phyloP scores from a whole-genome alignment of 306 rosid species.

The Lablab purpureus region DNA sequence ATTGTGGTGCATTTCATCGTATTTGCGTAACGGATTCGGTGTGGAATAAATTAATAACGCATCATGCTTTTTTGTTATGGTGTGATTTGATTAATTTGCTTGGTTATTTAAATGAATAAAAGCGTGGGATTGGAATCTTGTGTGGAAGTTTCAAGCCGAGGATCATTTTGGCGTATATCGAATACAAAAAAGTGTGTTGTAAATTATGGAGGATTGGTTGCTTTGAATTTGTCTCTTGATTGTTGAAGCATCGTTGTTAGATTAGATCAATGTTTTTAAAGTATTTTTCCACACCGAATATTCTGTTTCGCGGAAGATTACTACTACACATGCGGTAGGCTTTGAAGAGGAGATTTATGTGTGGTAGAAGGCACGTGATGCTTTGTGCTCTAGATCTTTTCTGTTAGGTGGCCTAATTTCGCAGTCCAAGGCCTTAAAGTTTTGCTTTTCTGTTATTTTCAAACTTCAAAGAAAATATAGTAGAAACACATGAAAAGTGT shows the following conservation, averaged over 20 bases:
- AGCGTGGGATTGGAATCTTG: slow-evolving; percentile 20
- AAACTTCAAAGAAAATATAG: not conserved
- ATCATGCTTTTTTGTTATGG: not conserved
- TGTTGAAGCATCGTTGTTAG: slow-evolving; percentile 36
- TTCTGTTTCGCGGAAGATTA: slow-evolving; percentile 34
- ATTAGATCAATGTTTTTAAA: not conserved
- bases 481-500: not conserved
- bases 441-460: slow-evolving; percentile 7
- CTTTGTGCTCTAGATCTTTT: not conserved
- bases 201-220: slow-evolving; percentile 16
- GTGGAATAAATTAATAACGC: not conserved
- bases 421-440: not conserved
- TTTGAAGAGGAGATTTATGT: slow-evolving; percentile 7
- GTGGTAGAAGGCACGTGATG: slow-evolving; percentile 28
- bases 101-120: not conserved
- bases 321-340: not conserved
- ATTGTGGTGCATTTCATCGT: not conserved
- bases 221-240: slow-evolving; percentile 43
- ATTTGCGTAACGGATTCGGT: not conserved
- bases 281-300: slow-evolving; percentile 25
- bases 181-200: slow-evolving; percentile 1
- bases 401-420: slow-evolving; percentile 31
- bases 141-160: slow-evolving; percentile 16
- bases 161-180: slow-evolving; percentile 2
- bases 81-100: not conserved